Conservation (phyloP, 2,329 filamentous ascomycete species). For the Epicoccum nigrum region DNA sequence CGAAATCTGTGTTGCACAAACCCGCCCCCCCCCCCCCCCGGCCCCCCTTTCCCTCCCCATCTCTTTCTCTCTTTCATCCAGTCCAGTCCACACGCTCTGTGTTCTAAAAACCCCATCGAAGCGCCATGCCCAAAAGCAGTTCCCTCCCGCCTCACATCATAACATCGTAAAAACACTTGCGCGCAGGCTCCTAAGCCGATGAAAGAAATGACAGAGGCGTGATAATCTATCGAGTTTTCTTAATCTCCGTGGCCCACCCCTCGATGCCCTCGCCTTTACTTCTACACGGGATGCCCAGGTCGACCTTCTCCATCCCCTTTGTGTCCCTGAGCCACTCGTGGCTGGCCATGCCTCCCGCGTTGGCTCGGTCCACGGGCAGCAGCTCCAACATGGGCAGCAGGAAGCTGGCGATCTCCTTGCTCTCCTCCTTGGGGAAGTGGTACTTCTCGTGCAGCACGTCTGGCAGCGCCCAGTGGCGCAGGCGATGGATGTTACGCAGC, state of each 20-base stretch:
- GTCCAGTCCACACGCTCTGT: too few species aligned
- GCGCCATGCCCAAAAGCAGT: background rate
- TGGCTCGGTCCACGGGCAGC: conserved; percentile 84
- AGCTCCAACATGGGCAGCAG: conserved; percentile 90
- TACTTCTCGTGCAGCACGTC: conserved; percentile 97
- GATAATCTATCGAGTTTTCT: conserved; percentile 61
- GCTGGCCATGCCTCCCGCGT: conserved; percentile 92
- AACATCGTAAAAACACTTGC: background rate
- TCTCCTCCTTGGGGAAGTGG: conserved; percentile 86
- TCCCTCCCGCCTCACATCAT: background rate
- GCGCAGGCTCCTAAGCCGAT: background rate
- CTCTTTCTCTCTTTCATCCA: too few species aligned
- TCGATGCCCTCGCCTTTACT: conserved; percentile 90
- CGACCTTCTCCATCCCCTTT: conserved; percentile 82
- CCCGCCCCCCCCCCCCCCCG: too few species aligned
- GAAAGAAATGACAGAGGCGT: background rate
- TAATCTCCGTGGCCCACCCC: conserved; percentile 86
- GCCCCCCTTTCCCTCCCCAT: too few species aligned
- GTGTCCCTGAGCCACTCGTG: conserved; percentile 84
- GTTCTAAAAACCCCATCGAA: too few species aligned
- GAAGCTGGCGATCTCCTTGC: conserved; percentile 79
- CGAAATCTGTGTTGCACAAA: too few species aligned
- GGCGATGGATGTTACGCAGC: conserved; percentile 92
- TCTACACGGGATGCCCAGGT: conserved; percentile 77
- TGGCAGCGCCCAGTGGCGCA: conserved; percentile 93